Evolutionary conservation across 192 early-diverging fungal genomes (phyloP), one percentile per base, ranked within the genome.

Genomic region (Coemansia sp.): DNA sequence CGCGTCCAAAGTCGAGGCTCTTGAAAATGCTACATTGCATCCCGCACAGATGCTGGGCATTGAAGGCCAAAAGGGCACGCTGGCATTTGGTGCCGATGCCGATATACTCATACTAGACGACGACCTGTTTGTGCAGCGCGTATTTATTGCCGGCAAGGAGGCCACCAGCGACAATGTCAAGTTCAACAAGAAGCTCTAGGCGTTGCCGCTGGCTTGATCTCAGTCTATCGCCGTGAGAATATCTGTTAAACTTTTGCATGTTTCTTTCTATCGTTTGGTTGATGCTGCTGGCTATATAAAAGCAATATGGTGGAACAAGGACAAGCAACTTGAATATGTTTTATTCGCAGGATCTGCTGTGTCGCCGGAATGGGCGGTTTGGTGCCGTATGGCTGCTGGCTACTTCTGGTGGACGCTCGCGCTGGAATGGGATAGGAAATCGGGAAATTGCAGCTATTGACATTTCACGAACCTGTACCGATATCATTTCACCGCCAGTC

Each of bases 11-110:
- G 83, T 90, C 19, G 88, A 93, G 62, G 91, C 89, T 5, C 72
- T 93, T 36, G 89, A 91, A 46, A 85, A 87, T 16, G 91, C 88
- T 3, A 91, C 91, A 0, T 50, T 91, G 31, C 85, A 89, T 50
- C 88, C 91, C 2, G 91, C 91, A 2, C 80, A 83, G 54, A 63
- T 84, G 43, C 70, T 93, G 16, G 89, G 89, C 8, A 88, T 93
- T 35, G 62, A 83, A 15, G 59, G 85, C 53, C 61, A 70, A 20
- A 93, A 90, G 67, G 91, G 91, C 28, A 86, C 84, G 10, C 71
- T 92, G 52, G 73, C 78, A 39, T 64, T 80, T 23, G 87, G 86
- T 37, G 87, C 85, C 5, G 91, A 92, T 68, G 91, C 89, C 0
- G 89, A 91, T 62, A 63, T 92, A 14, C 70, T 91, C 3, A 75